phyloP scores from a whole-genome alignment of 352 stramenopile species.

The Phytophthora macrochlamydospora region DNA sequence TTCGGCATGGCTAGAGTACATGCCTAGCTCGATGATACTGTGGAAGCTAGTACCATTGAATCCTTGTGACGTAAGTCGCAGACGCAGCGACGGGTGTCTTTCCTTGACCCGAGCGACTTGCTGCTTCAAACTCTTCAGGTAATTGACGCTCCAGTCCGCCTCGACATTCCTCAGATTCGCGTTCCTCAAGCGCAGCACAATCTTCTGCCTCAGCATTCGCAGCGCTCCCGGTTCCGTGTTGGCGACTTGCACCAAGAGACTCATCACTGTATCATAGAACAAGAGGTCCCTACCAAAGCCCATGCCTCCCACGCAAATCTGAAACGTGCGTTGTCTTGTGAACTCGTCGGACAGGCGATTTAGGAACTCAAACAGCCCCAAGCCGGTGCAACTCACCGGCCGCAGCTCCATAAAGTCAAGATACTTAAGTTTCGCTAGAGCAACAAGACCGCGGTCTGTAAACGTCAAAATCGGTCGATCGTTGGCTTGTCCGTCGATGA shows the following conservation, averaged over 20 bases:
- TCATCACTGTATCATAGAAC: slow-evolving; percentile 42
- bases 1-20: slow-evolving; percentile 39
- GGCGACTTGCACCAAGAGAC: slow-evolving; percentile 34
- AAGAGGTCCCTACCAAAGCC: slow-evolving; percentile 14
- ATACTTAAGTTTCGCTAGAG: slow-evolving; percentile 38
- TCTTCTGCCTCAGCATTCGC: slow-evolving; percentile 21
- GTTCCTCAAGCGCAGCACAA: slow-evolving; percentile 46
- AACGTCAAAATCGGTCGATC: slow-evolving; percentile 37
- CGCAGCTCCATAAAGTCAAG: slow-evolving; percentile 37
- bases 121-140: slow-evolving; percentile 30
- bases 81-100: slow-evolving; percentile 33
- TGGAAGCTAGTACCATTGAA: slow-evolving; percentile 24
- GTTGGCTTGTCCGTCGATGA: slow-evolving; percentile 33
- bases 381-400: slow-evolving; percentile 40
- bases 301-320: slow-evolving; percentile 32
- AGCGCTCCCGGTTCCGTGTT: slow-evolving; percentile 13
- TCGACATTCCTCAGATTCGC: slow-evolving; percentile 34
- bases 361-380: slow-evolving; percentile 43
- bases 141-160: slow-evolving; percentile 37
- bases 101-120: slow-evolving; percentile 31
- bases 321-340: slow-evolving; percentile 31
- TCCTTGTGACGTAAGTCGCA: slow-evolving; percentile 37
- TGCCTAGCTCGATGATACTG: slow-evolving; percentile 41
- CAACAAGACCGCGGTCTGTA: slow-evolving; percentile 39
- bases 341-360: slow-evolving; percentile 36